A percentile compares a stretch with the other conserved stretches of the same genome.
Conservation (phyloP, 495 filamentous ascomycete genomes). For the Sordaria brevicollis region DNA sequence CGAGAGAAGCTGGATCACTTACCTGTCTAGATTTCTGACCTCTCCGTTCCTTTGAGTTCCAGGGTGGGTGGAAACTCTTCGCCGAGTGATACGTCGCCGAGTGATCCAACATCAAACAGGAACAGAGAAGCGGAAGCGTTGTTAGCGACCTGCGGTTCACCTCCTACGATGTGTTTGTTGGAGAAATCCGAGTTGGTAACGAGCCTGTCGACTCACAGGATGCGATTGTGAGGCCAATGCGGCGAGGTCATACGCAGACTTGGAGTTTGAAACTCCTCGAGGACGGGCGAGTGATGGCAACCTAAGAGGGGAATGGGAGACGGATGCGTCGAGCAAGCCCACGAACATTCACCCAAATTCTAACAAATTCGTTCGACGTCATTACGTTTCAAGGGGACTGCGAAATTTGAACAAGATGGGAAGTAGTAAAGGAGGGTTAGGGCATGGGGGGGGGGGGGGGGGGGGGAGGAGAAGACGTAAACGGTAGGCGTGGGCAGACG, state of each 20-base stretch:
- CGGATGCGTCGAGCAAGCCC: not conserved
- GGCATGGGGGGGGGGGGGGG: not conserved
- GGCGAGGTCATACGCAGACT: not conserved
- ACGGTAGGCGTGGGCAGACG: not conserved
- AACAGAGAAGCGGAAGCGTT: not conserved
- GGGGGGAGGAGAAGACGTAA: not conserved
- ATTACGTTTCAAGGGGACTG: not conserved
- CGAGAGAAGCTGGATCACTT: not conserved
- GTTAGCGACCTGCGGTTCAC: not conserved
- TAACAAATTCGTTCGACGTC: not conserved
- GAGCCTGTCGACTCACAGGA: not conserved
- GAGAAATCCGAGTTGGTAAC: not conserved
- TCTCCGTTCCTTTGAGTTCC: not conserved
- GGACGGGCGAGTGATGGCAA: not conserved
- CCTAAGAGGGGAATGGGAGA: not conserved
- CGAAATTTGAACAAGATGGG: not conserved
- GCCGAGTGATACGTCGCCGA: not conserved
- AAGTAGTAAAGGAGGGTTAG: not conserved
- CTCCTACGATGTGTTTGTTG: not conserved
- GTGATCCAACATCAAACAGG: not conserved
- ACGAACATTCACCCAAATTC: not conserved
- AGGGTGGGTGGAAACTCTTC: not conserved
- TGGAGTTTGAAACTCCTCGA: not conserved
- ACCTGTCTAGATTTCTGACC: not conserved
- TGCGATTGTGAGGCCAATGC: not conserved